Percentiles rank a stretch among this genome's conserved stretches.
These are phyloP conservation scores for Emmonsia crescens DNA, from an alignment of 2,329 filamentous ascomycete species.

Conservation along the genomic window DNA sequence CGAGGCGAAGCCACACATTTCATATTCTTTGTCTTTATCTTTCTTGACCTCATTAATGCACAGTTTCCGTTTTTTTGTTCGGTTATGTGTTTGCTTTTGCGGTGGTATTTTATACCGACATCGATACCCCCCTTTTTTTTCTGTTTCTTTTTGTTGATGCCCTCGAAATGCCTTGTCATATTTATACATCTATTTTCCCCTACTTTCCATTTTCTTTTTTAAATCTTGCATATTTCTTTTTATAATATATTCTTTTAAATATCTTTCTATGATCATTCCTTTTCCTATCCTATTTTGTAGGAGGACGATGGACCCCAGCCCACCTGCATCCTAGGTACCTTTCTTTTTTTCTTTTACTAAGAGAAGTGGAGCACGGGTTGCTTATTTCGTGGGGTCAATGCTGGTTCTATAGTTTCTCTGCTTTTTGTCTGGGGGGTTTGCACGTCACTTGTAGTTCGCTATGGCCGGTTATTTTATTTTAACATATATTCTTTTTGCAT, in stretches of 20 bases:
- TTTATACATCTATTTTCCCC: not conserved
- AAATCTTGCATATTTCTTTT: not conserved
- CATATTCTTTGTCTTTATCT: not conserved
- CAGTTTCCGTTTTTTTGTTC: not conserved
- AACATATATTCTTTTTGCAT: too few species aligned
- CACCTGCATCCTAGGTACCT: not conserved
- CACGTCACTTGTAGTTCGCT: not conserved
- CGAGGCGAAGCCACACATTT: not conserved
- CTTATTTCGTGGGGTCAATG: not conserved
- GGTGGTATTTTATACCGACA: not conserved
- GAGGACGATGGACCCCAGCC: not conserved
- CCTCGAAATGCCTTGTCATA: not conserved
- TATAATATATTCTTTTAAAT: not conserved
- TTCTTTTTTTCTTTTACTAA: not conserved
- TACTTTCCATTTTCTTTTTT: not conserved
- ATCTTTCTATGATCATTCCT: not conserved
- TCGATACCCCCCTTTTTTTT: conserved; percentile 1
- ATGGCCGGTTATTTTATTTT: not conserved
- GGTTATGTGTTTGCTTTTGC: not conserved
- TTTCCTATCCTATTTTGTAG: not conserved
- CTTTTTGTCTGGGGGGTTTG: not conserved
- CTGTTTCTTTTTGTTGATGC: not conserved
- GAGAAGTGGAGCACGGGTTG: not conserved
- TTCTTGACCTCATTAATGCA: not conserved
- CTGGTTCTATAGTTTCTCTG: not conserved